phyloP scores from a whole-genome alignment of 2,329 filamentous ascomycete species.

The Ploettnerulaceae sp. region DNA sequence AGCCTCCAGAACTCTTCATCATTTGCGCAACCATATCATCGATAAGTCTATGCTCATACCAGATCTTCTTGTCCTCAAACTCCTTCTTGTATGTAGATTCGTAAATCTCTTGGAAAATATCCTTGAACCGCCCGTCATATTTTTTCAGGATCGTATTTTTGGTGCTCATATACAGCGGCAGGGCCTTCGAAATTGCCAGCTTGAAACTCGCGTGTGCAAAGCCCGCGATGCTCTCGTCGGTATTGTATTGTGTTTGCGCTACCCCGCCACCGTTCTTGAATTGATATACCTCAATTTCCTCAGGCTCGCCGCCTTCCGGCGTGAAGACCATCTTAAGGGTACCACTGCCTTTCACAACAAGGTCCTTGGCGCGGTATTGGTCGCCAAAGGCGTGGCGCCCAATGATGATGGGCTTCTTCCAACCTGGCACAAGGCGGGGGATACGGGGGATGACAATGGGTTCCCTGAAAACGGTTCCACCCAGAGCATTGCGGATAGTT shows the following conservation, averaged over 20 bases:
- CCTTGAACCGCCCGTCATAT: constrained; percentile 98
- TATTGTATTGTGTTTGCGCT: constrained; percentile 97
- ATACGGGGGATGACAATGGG: constrained; percentile 94
- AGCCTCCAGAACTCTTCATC: constrained; percentile 97
- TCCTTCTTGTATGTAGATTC: constrained; percentile 79
- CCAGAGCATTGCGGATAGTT: constrained; percentile 70
- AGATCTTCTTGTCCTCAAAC: constrained; percentile 89
- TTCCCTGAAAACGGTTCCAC: constrained; percentile 97
- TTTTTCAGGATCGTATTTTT: constrained; percentile 99
- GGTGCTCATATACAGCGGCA: constrained; percentile 99
- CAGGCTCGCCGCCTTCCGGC: constrained; percentile 72
- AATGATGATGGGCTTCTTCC: constrained; percentile 99
- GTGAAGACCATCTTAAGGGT: constrained; percentile 95
- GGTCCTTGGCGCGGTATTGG: constrained; percentile 96
- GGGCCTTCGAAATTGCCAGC: constrained; percentile 77
- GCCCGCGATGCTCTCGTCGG: constrained; percentile 86
- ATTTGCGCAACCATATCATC: constrained; percentile 99
- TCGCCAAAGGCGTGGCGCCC: constrained; percentile 97
- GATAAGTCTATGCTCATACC: constrained; percentile 99
- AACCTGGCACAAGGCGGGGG: constrained; percentile 89
- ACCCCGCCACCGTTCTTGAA: constrained; percentile 85
- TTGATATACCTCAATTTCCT: constrained; percentile 85
- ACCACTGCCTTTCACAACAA: constrained; percentile 74
- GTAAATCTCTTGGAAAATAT: constrained; percentile 98
- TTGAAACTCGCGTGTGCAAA: constrained; percentile 98